Base-by-base conservation (phyloP, 2,329 filamentous ascomycete genomes). In the Colletotrichum sansevieriae region DNA sequence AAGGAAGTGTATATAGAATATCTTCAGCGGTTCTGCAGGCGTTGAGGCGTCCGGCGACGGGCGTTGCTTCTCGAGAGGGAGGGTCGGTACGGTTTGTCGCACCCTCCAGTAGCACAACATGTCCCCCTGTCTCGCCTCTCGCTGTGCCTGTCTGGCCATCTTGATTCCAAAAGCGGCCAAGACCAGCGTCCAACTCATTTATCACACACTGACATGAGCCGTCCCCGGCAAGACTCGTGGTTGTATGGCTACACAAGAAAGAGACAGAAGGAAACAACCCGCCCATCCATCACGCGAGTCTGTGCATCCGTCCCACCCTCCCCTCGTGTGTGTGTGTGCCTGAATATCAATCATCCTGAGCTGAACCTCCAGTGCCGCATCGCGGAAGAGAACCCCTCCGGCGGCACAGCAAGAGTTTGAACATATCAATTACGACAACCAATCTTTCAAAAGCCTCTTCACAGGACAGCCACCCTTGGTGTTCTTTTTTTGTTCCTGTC, bases 21-120 rank as follows among this genome's bases (percentile, higher is more conserved):
- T 66, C 65, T 68, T 68, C 43, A 68, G 44, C 60, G 60, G 64
- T 57, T 55, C 51, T 55, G 29, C 47, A 39, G 49, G 13, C 20
- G 35, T 43, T 12, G 35, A 60, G 20, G 46, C 35, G 57, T 20
- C 25, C 25, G 25, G 25, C 25, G 25, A 25, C 25, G 25, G 25
- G 29, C 29, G 29, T 13, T 44, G 25, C 25, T 43, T 2, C 47
- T n/a, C 37, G 35, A 54, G 47, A 59, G 35, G 35, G 22, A 55
- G 41, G 59, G 46, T 37, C 22, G 22, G 15, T 18, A 13, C 25
- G 33, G 43, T 29, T 57, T 58, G 52, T 49, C 25, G 33, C n/a
- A 29, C 25, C 25, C 47, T 18, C 33, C 29, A 49, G n/a, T 25
- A 15, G 60, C 49, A 63, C 60, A 39, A 37, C 51, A 41, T 64